Evolutionary conservation across 2,329 filamentous ascomycete species (phyloP).

Genomic region (Ophiostoma montium): DNA sequence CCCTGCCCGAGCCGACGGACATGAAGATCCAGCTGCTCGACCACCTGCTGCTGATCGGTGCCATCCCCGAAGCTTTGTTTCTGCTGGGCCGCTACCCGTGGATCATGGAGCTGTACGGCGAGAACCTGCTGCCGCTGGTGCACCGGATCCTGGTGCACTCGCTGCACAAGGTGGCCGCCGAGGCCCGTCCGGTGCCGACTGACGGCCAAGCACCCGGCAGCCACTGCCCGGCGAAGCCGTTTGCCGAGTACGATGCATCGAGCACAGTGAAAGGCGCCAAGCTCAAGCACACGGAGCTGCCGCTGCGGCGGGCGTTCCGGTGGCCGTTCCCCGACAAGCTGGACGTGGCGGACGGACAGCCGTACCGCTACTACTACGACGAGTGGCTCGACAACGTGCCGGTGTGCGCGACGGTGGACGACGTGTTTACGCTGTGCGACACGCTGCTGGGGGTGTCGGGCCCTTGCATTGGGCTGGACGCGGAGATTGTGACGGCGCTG

Average conservation of each 20-base stretch:
- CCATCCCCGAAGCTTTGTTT: conserved; percentile 82
- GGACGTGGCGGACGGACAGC: conserved; percentile 60
- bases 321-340: conserved; percentile 75
- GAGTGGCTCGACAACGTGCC: conserved; percentile 94
- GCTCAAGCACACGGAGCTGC: conserved; percentile 45
- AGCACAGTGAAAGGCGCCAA: conserved; percentile 40
- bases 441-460: conserved; percentile 77
- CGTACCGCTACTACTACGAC: conserved; percentile 92
- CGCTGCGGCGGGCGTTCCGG: conserved; percentile 53
- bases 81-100: conserved; percentile 81
- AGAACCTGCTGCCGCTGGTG: conserved; percentile 57
- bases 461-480: conserved; percentile 77
- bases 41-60: conserved; percentile 78
- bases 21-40: conserved; percentile 68
- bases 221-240: conserved; percentile 28
- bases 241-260: conserved; percentile 45
- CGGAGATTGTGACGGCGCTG: conserved; percentile 63
- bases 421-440: conserved; percentile 74
- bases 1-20: conserved; percentile 27
- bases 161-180: conserved; percentile 55
- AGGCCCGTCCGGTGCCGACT: conserved; percentile 26
- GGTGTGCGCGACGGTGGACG: conserved; percentile 77
- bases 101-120: conserved; percentile 73
- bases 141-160: conserved; percentile 77
- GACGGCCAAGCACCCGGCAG: conserved; percentile 9